phyloP scores from a whole-genome alignment of 2,329 filamentous ascomycete genomes.

The Lanzia echinophila region DNA sequence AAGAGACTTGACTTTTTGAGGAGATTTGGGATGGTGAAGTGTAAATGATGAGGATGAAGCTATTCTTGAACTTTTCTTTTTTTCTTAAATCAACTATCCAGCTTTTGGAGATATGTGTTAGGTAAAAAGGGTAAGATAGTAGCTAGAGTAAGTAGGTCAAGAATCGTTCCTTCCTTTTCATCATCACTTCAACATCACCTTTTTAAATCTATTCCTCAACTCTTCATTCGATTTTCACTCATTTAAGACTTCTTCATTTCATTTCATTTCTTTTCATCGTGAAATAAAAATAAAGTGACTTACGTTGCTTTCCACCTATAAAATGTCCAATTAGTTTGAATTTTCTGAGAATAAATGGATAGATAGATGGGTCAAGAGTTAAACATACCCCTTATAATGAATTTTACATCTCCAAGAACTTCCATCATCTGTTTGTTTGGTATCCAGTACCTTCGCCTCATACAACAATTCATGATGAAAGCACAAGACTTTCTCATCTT shows the following conservation, averaged over 20 bases:
- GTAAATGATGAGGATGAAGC: too few species aligned
- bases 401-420: constrained; percentile 80
- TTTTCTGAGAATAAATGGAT: neutral
- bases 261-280: neutral
- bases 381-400: constrained; percentile 70
- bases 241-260: neutral
- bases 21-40: too few species aligned
- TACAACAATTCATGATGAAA: constrained; percentile 97
- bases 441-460: constrained; percentile 90
- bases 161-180: neutral
- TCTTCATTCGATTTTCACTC: neutral
- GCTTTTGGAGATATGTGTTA: too few species aligned
- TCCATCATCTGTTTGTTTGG: constrained; percentile 62
- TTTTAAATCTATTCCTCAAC: neutral
- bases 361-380: neutral
- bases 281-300: constrained; percentile 33
- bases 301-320: constrained; percentile 90
- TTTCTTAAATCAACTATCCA: too few species aligned
- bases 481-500: constrained; percentile 92
- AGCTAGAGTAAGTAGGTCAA: neutral
- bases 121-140: too few species aligned
- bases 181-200: neutral
- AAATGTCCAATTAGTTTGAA: neutral
- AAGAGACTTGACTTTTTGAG: too few species aligned
- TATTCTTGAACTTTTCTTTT: too few species aligned